Evolutionary conservation across 495 filamentous ascomycete species (phyloP).

Genomic region (Aspergillus biplanus): DNA sequence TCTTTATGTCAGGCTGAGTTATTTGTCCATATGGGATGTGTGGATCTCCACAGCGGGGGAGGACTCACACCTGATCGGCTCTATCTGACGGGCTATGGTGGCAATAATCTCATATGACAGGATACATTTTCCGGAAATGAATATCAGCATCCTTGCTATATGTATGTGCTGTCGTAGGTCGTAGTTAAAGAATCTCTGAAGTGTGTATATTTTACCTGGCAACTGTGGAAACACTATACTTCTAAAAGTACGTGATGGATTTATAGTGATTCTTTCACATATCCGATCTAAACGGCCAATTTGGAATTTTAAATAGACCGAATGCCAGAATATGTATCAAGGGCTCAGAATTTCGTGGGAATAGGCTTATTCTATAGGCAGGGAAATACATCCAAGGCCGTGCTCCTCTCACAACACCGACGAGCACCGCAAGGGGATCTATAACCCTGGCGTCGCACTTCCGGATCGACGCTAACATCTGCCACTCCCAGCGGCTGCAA

Average conservation of each 20-base stretch:
- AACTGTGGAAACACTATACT: neutral
- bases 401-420: too few relatives aligned
- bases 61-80: too few relatives aligned
- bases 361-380: neutral
- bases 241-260: neutral
- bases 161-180: neutral
- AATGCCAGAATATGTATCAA: neutral
- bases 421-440: too few relatives aligned
- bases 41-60: too few relatives aligned
- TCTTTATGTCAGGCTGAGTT: neutral
- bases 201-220: neutral
- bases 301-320: neutral
- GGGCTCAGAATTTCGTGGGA: neutral
- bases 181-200: neutral
- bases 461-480: too few relatives aligned
- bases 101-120: neutral
- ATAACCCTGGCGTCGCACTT: too few relatives aligned
- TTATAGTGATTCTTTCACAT: neutral
- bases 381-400: neutral
- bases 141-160: neutral
- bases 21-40: neutral
- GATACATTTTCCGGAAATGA: neutral
- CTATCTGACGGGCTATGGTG: too few relatives aligned
- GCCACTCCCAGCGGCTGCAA: too few relatives aligned
- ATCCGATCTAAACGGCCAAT: neutral